Evolutionary conservation across 805 yeast species (phyloP), one percentile per base, ranked within the genome.

Genomic region (Monosporozyma yasuniensis): DNA sequence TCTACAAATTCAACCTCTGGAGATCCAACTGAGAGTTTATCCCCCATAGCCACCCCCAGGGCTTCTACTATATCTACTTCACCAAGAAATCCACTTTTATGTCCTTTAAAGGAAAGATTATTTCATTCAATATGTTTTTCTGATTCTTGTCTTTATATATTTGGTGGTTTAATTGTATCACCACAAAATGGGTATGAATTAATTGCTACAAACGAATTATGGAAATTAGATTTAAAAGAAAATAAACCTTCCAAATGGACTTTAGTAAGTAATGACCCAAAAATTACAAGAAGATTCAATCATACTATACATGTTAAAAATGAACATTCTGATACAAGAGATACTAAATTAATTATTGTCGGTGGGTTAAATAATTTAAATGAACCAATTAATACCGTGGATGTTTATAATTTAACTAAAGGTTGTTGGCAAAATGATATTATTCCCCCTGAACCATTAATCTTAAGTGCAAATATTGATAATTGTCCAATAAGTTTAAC

Each of bases 161-260:
- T 75, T 57, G 93, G 95, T n/a, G 95, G 95, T 0, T 61, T 85
- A 23, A 63, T 68, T 0, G 65, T 76, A 9, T 67, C 71, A 37
- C 63, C 65, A 23, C 64, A 63, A 21, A 60, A 60, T 32, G 63
- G 61, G 11, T 61, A 68, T 44, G 70, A 69, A 43, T 54, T 75
- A 9, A 58, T 62, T 12, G 77, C 85, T 0, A 61, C 74, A 5
- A 81, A 81, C 56, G 95, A 86, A 56, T 64, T 83, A n/a, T 86
- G 95, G 93, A 75, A 75, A 54, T 77, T 82, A 53, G 76, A 81
- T 60, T 61, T 81, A 28, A 73, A 69, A 41, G 39, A 32, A 16
- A 65, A 73, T 3, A 71, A 70, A 48, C 37, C 34, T 10, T 23
- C 46, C 6, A 62, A 63, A 11, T 85, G 91, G 91, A 61, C 61